A percentile compares a stretch with the other conserved stretches of the same genome.
These are phyloP conservation scores for Durio zibethinus DNA, from an alignment of 345 rosid genomes.

Conservation along the genomic window DNA sequence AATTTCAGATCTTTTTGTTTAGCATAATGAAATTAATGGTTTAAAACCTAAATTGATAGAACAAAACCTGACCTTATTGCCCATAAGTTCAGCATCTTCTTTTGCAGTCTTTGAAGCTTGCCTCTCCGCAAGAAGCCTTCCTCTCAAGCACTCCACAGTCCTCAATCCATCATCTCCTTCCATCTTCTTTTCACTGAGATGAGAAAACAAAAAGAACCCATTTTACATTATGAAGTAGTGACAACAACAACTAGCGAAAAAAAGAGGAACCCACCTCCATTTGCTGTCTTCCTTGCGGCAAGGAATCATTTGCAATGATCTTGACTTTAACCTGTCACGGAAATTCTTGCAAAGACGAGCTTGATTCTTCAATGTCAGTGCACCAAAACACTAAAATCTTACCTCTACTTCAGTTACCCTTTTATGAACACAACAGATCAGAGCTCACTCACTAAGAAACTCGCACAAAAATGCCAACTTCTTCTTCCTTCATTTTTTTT, in stretches of 20 bases:
- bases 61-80: constrained; percentile 44
- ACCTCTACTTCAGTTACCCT: not conserved
- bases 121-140: constrained; percentile 84
- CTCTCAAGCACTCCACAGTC: constrained; percentile 77
- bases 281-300: constrained; percentile 25
- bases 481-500: not conserved
- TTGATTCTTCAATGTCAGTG: not conserved
- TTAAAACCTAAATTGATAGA: not conserved
- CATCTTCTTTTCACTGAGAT: constrained; percentile 36
- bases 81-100: constrained; percentile 59
- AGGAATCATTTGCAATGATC: constrained; percentile 30
- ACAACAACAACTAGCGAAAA: not conserved
- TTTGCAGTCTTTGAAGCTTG: constrained; percentile 72
- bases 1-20: not conserved
- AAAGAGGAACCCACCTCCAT: constrained; percentile 31
- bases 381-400: not conserved
- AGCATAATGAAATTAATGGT: not conserved
- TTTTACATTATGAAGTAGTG: constrained; percentile 16
- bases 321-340: not conserved
- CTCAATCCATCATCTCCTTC: constrained; percentile 40
- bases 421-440: not conserved
- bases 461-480: not conserved
- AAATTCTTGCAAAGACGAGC: not conserved
- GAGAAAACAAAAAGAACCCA: constrained; percentile 20
- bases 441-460: not conserved